phyloP scores from a whole-genome alignment of 2,329 filamentous ascomycete species.

The Ophiostoma tasmaniense region DNA sequence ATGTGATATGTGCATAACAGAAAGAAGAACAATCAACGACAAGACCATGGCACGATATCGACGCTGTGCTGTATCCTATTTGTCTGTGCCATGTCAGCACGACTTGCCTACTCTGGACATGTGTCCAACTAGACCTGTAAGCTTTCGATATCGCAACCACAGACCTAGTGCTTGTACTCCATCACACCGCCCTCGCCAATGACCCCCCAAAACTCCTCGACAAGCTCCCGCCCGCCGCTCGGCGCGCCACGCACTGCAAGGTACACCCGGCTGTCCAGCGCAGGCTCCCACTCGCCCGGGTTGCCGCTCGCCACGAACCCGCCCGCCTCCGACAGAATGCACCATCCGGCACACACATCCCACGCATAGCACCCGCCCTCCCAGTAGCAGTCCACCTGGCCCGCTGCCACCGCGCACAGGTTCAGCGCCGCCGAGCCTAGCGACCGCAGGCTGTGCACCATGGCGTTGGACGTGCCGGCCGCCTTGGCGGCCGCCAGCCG shows the following conservation, averaged over 20 bases:
- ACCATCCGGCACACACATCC: slow-evolving; percentile 79
- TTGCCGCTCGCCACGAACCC: slow-evolving; percentile 66
- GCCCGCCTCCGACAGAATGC: slow-evolving; percentile 65
- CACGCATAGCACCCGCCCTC: slow-evolving; percentile 79
- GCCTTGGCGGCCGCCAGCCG: slow-evolving; percentile 41
- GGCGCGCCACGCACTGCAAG: slow-evolving; percentile 54
- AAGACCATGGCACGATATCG: too few relatives aligned
- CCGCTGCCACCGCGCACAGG: slow-evolving; percentile 61
- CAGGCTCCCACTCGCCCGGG: slow-evolving; percentile 60
- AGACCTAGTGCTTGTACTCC: slow-evolving; percentile 32
- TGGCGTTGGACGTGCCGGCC: slow-evolving; percentile 47
- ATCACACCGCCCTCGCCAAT: slow-evolving; percentile 44
- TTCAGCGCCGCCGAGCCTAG: slow-evolving; percentile 69
- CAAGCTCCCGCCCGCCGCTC: slow-evolving; percentile 50
- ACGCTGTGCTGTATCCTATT: too few relatives aligned
- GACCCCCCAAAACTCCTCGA: slow-evolving; percentile 56
- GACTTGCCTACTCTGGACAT: too few relatives aligned
- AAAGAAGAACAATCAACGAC: too few relatives aligned
- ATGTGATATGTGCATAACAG: too few relatives aligned
- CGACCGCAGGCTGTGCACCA: slow-evolving; percentile 67
- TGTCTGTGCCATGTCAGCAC: too few relatives aligned
- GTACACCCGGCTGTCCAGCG: slow-evolving; percentile 52
- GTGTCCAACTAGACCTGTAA: too few relatives aligned
- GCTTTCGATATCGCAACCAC: too few relatives aligned
- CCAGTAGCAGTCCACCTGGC: slow-evolving; percentile 68